Conservation (phyloP, 2,329 filamentous ascomycete genomes). For the Chaetomiaceae sp. region DNA sequence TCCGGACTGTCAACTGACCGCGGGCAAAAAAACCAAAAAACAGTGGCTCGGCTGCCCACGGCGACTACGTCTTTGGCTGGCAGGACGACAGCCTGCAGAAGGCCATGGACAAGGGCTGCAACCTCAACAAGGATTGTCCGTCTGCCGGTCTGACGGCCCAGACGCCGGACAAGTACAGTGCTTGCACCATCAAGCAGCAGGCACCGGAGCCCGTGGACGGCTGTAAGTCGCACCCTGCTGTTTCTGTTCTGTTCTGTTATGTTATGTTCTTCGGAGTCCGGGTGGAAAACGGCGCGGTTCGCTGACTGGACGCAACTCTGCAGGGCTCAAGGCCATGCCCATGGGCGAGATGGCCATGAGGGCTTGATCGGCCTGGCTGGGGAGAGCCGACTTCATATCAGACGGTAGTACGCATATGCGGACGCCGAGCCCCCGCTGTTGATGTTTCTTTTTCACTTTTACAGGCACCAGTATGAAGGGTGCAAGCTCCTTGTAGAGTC, state of each 20-base stretch:
- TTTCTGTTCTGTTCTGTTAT: no score
- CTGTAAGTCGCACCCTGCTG: slow-evolving; percentile 39
- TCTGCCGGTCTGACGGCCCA: slow-evolving; percentile 40
- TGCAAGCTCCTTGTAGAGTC: no score
- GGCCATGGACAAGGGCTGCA: slow-evolving; percentile 42
- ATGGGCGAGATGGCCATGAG: slow-evolving; percentile 30
- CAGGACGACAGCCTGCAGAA: slow-evolving; percentile 43
- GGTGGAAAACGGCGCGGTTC: no score
- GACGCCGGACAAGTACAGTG: slow-evolving; percentile 39
- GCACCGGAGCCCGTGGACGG: slow-evolving; percentile 44
- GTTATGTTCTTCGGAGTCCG: no score
- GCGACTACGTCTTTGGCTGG: slow-evolving; percentile 49
- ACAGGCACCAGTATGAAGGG: no score
- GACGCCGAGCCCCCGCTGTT: no score
- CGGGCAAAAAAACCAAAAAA: no score
- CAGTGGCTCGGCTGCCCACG: slow-evolving; percentile 41
- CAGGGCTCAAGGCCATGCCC: slow-evolving; percentile 30
- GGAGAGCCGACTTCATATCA: no score
- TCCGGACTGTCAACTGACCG: no score
- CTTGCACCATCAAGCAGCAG: slow-evolving; percentile 41
- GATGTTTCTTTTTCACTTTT: no score
- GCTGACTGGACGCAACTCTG: not conserved
- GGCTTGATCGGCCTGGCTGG: no score
- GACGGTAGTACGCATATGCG: no score
- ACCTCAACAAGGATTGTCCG: slow-evolving; percentile 40